Percentiles rank a stretch among this genome's conserved stretches.
Evolutionary conservation across 164 flowering plant species (phyloP).

Genomic region (Taxillus chinensis): DNA sequence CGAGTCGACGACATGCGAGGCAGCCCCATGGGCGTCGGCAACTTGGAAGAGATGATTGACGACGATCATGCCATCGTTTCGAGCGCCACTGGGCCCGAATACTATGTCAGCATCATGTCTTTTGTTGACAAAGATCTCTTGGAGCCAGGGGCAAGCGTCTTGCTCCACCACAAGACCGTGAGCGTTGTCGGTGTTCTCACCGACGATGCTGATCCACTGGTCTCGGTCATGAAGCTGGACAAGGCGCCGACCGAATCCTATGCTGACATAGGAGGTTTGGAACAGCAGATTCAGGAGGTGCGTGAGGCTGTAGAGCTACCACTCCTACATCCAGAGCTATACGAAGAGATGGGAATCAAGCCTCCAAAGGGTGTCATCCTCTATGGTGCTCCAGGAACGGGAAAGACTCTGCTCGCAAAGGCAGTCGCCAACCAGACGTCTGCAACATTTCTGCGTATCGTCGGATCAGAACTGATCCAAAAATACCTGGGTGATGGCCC

Average conservation of each 20-base stretch:
- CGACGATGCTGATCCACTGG: constrained; percentile 86
- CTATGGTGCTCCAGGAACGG: constrained; percentile 89
- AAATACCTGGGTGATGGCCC: constrained; percentile 97
- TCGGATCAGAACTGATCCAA: constrained; percentile 87
- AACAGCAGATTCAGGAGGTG: constrained; percentile 83
- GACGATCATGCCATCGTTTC: constrained; percentile 48
- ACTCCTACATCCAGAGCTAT: constrained; percentile 74
- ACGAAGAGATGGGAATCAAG: constrained; percentile 80
- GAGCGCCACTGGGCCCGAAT: constrained; percentile 39
- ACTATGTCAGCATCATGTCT: constrained; percentile 36
- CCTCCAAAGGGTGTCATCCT: constrained; percentile 89
- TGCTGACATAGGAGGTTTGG: constrained; percentile 85
- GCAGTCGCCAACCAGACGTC: constrained; percentile 94
- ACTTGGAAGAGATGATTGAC: constrained; percentile 38
- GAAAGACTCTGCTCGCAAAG: constrained; percentile 85
- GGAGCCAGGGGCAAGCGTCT: constrained; percentile 48
- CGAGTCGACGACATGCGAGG: constrained; percentile 42
- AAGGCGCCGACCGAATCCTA: constrained; percentile 78
- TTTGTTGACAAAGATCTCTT: constrained; percentile 44
- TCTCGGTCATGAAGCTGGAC: constrained; percentile 80
- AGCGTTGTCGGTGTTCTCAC: constrained; percentile 78
- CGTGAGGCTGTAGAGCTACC: constrained; percentile 89
- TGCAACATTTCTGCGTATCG: constrained; percentile 88
- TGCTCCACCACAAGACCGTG: constrained; percentile 45
- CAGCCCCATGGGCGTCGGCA: constrained; percentile 44